Evolutionary conservation across 208 protist species (phyloP).

Genomic region (Trypanosoma scelopori): DNA sequence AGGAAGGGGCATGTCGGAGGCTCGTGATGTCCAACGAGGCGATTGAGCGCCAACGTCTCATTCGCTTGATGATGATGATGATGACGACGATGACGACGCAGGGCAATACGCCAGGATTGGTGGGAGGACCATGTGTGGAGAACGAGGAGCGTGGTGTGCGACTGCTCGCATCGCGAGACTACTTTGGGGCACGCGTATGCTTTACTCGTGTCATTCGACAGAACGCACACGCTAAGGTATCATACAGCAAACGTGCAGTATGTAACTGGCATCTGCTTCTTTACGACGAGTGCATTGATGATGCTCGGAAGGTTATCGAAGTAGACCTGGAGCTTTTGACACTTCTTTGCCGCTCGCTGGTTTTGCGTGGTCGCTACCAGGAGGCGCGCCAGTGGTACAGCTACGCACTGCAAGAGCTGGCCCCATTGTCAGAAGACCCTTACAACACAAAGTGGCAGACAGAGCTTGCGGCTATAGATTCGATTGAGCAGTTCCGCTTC

Average conservation of each 20-base stretch:
- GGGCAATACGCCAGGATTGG: neutral
- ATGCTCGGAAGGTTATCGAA: slow-evolving; percentile 36
- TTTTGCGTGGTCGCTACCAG: slow-evolving; percentile 60
- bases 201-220: slow-evolving; percentile 27
- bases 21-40: slow-evolving; percentile 31
- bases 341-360: slow-evolving; percentile 38
- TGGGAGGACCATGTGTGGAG: slow-evolving; percentile 5
- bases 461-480: slow-evolving; percentile 25
- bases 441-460: slow-evolving; percentile 24
- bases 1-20: slow-evolving; percentile 22
- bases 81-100: too few relatives aligned
- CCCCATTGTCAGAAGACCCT: slow-evolving; percentile 16
- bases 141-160: slow-evolving; percentile 28
- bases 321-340: slow-evolving; percentile 22
- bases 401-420: slow-evolving; percentile 13
- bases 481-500: slow-evolving; percentile 41
- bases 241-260: slow-evolving; percentile 39
- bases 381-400: slow-evolving; percentile 36
- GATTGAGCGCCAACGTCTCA: slow-evolving; percentile 31
- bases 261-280: slow-evolving; percentile 71
- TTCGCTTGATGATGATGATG: too few relatives aligned
- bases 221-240: slow-evolving; percentile 20
- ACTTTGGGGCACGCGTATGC: slow-evolving; percentile 25
- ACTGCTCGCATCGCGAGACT: slow-evolving; percentile 22
- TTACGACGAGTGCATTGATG: slow-evolving; percentile 72